Evolutionary conservation across 2,329 filamentous ascomycete species (phyloP).

Genomic region (Apiospora hydei): DNA sequence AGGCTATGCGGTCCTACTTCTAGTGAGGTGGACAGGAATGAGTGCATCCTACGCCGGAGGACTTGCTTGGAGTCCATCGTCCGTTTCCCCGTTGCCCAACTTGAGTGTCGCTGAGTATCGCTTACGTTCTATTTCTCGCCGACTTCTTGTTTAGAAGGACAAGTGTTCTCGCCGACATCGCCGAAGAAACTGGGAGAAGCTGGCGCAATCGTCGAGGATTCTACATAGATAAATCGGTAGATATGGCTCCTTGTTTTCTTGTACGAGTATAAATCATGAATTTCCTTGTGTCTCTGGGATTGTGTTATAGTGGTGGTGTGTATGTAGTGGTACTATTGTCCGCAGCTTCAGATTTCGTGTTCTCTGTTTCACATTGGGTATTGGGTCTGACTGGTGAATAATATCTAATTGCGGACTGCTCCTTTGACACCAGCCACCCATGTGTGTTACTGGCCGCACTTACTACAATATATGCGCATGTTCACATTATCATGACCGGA

Average conservation of each 20-base stretch:
- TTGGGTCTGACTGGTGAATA: too few species aligned
- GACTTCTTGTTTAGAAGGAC: neutral
- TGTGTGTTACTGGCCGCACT: too few species aligned
- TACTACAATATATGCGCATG: too few species aligned
- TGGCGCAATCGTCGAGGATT: too few species aligned
- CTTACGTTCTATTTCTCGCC: neutral
- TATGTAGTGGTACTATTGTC: neutral
- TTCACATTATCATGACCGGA: too few species aligned
- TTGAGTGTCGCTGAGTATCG: neutral
- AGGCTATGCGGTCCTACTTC: conserved; percentile 44
- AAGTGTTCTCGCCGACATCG: neutral
- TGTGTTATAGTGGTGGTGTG: neutral
- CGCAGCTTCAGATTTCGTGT: neutral
- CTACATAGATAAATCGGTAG: neutral
- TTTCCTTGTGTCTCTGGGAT: neutral
- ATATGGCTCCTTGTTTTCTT: neutral
- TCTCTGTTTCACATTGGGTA: too few species aligned
- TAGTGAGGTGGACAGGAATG: neutral
- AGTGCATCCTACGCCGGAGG: conserved; percentile 2
- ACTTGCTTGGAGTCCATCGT: neutral
- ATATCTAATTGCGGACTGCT: too few species aligned
- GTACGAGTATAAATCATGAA: neutral
- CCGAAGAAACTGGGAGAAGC: neutral
- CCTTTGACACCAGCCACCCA: too few species aligned
- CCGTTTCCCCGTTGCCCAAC: neutral